These are phyloP conservation scores for Trifolium repens DNA, from an alignment of 306 rosid genomes.

Conservation along the genomic window DNA sequence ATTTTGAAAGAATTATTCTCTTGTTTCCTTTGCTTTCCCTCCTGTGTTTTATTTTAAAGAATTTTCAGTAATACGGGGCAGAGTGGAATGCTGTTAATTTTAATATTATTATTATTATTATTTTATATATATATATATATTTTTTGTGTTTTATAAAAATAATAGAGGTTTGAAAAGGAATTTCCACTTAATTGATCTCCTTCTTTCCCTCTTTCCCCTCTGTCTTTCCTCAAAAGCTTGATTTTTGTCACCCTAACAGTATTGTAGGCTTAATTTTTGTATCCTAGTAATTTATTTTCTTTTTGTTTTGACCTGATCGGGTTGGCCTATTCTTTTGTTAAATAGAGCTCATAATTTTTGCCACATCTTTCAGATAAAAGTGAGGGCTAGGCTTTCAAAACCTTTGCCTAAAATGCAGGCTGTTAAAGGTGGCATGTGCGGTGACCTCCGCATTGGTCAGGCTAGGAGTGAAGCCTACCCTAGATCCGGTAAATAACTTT, in stretches of 20 bases:
- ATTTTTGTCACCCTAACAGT: constrained; percentile 6
- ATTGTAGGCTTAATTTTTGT: constrained; percentile 1
- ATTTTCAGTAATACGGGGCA: constrained; percentile 24
- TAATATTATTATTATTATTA: no score
- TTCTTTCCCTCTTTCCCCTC: background rate
- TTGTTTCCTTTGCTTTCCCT: constrained; percentile 8
- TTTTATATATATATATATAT: no score
- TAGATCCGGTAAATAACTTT: constrained; percentile 52
- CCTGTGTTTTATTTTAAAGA: background rate
- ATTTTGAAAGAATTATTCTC: constrained; percentile 7
- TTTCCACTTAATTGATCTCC: constrained; percentile 7
- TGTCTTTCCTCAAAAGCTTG: background rate
- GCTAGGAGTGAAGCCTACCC: constrained; percentile 53
- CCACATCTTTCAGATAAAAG: constrained; percentile 56
- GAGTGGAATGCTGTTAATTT: constrained; percentile 11
- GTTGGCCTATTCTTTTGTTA: constrained; percentile 20
- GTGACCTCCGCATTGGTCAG: constrained; percentile 78
- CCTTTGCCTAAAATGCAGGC: constrained; percentile 86
- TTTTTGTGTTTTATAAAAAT: constrained; percentile 14
- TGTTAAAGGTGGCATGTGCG: constrained; percentile 82
- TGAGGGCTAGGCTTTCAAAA: constrained; percentile 90
- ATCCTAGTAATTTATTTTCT: constrained; percentile 15
- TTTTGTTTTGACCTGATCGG: constrained; percentile 20
- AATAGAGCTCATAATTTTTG: constrained; percentile 26
- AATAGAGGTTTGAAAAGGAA: constrained; percentile 5